Evolutionary conservation across 1,139 yeast genomes (phyloP).

Genomic region (Hanseniaspora gamundiae): DNA sequence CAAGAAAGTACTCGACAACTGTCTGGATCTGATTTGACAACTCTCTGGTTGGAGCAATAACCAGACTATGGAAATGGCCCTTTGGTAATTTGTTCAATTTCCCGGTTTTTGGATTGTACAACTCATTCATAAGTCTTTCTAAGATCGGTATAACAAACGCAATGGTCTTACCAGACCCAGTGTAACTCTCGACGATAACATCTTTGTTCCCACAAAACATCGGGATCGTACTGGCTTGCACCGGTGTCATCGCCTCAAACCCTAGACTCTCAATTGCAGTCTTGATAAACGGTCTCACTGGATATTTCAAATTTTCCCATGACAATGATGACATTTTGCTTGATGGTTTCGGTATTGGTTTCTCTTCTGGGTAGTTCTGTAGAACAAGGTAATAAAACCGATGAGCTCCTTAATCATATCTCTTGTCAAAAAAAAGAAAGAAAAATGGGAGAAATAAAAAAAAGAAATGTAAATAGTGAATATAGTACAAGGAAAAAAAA

Average conservation of each 20-base stretch:
- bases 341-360: not conserved
- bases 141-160: constrained; percentile 78
- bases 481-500: too few relatives aligned
- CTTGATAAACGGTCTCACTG: constrained; percentile 32
- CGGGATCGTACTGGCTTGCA: constrained; percentile 92
- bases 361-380: too few relatives aligned
- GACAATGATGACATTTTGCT: constrained; percentile 23
- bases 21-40: constrained; percentile 69
- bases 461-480: too few relatives aligned
- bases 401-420: too few relatives aligned
- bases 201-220: constrained; percentile 82
- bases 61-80: constrained; percentile 60
- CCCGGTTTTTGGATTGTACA: constrained; percentile 9
- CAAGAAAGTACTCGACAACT: constrained; percentile 51
- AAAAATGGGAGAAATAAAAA: not conserved
- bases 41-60: constrained; percentile 87
- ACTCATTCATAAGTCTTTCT: constrained; percentile 32
- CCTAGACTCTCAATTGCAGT: constrained; percentile 65
- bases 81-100: constrained; percentile 25
- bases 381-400: too few relatives aligned
- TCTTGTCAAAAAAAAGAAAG: not conserved
- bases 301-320: constrained; percentile 27
- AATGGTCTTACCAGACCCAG: constrained; percentile 93
- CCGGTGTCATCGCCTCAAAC: constrained; percentile 84
- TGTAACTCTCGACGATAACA: constrained; percentile 79